These are phyloP conservation scores for Penicillium brasilianum DNA, from an alignment of 2,329 filamentous ascomycete genomes.

Conservation along the genomic window DNA sequence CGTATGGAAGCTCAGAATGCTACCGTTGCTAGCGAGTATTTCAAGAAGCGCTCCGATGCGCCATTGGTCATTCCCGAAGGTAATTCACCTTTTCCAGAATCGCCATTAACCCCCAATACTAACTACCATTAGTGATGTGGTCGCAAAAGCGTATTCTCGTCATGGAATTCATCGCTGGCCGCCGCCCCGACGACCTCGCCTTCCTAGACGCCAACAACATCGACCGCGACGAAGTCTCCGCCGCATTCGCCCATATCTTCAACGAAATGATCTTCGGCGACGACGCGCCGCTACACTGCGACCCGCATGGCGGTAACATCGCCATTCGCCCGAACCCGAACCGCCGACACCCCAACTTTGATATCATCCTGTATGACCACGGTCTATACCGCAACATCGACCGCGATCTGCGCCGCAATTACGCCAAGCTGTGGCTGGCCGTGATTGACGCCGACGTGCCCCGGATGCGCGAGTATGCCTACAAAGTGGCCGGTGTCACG, in stretches of 20 bases:
- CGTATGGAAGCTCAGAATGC: slow-evolving; percentile 84
- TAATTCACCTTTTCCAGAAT: slow-evolving; percentile 24
- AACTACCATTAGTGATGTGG: slow-evolving; percentile 70
- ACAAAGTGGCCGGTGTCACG: slow-evolving; percentile 84
- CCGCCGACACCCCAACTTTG: slow-evolving; percentile 76
- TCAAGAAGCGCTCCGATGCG: slow-evolving; percentile 72
- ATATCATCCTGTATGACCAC: slow-evolving; percentile 95
- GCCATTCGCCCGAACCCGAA: slow-evolving; percentile 79
- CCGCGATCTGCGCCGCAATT: slow-evolving; percentile 74
- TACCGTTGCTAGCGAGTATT: slow-evolving; percentile 77
- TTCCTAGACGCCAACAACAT: slow-evolving; percentile 87
- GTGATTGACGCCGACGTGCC: slow-evolving; percentile 87
- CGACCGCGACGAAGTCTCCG: slow-evolving; percentile 93
- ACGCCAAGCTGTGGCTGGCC: slow-evolving; percentile 96
- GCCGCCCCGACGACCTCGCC: slow-evolving; percentile 83
- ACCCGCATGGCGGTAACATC: slow-evolving; percentile 95
- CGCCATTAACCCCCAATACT: slow-evolving; percentile 13
- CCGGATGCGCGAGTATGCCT: slow-evolving; percentile 84
- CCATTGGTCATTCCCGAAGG: slow-evolving; percentile 82
- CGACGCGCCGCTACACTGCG: slow-evolving; percentile 88
- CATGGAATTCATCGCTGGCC: slow-evolving; percentile 90
- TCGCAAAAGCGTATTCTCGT: slow-evolving; percentile 87
- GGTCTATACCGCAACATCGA: slow-evolving; percentile 95
- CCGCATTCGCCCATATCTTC: slow-evolving; percentile 87
- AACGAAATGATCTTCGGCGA: slow-evolving; percentile 99